Evolutionary conservation across 176 grass and related monocot genomes (phyloP).

Genomic region (Rhynchospora breviuscula): DNA sequence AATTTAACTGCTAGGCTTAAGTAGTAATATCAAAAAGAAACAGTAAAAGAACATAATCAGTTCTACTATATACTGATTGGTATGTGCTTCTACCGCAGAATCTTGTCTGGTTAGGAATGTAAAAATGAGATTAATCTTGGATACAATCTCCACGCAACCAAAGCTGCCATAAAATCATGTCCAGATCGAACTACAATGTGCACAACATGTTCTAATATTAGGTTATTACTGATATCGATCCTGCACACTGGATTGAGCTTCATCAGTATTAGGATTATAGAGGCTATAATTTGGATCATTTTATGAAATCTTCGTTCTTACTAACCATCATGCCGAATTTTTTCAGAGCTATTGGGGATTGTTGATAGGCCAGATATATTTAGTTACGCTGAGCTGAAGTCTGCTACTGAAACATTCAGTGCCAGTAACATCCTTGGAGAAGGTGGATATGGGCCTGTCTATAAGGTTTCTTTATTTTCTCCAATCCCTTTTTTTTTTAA

Average conservation of each 20-base stretch:
- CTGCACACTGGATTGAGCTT: too few relatives aligned
- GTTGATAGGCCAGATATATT: conserved; percentile 55
- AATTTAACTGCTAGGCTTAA: background rate
- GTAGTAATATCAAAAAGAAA: background rate
- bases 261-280: background rate
- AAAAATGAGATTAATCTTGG: background rate
- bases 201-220: background rate
- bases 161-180: background rate
- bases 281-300: background rate
- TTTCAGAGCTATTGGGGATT: conserved; percentile 52
- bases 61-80: background rate
- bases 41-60: background rate
- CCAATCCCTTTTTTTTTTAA: too few relatives aligned
- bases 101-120: background rate
- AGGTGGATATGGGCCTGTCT: conserved; percentile 79
- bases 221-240: background rate
- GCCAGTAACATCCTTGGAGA: conserved; percentile 63
- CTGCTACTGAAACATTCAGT: conserved; percentile 61
- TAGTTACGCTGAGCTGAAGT: conserved; percentile 60
- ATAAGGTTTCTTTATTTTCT: conserved; percentile 57
- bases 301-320: background rate
- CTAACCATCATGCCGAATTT: conserved; percentile 14
- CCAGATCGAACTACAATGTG: too few relatives aligned
- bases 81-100: background rate
- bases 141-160: too few relatives aligned